Evolutionary conservation across 2,329 filamentous ascomycete species (phyloP), one percentile per base, ranked within the genome.

Genomic region (Stagonosporopsis rhizophila): DNA sequence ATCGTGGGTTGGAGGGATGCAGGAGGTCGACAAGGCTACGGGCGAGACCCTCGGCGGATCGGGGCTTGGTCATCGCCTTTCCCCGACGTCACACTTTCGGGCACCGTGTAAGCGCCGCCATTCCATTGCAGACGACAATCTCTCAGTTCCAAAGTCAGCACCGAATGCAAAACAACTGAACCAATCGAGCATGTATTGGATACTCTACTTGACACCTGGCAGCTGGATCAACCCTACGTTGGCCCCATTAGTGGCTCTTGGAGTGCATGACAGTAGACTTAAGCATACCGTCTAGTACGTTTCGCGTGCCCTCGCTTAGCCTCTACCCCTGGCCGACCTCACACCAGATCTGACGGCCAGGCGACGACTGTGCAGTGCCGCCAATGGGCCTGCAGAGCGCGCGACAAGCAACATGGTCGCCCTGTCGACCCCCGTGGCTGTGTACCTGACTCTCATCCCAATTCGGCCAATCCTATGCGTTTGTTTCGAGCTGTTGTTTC

Each of bases 381-480:
- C 28, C 28, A 65, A 57, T 61, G 61, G 59, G 56, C 55, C 59
- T 62, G 56, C 37, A 59, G 59, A 63, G 66, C 69, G 69, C 71
- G 68, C 69, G 71, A 74, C 69, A 74, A 55, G 52, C 47, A 57
- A 55, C 65, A 68, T 62, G 61, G 56, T 54, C 44, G 50, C 54
- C 64, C 60, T 56, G 52, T 60, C 35, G 38, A 45, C 22, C 49
- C 47, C 57, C 56, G 69, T 72, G 70, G 70, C 70, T 71, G 65
- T 66, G 67, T 60, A 64, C 53, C 55, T 56, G 52, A 53, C 50
- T 56, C 40, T 35, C 44, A 41, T 39, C 52, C 51, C 51, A 64
- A 52, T 59, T 49, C 45, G 59, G 55, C 62, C 58, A 61, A 60
- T 59, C 49, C 38, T 54, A 52, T 58, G 38, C 56, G 49, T 47